Base-by-base conservation (phyloP, 352 stramenopile species). In the Phytophthora nicotianae region DNA sequence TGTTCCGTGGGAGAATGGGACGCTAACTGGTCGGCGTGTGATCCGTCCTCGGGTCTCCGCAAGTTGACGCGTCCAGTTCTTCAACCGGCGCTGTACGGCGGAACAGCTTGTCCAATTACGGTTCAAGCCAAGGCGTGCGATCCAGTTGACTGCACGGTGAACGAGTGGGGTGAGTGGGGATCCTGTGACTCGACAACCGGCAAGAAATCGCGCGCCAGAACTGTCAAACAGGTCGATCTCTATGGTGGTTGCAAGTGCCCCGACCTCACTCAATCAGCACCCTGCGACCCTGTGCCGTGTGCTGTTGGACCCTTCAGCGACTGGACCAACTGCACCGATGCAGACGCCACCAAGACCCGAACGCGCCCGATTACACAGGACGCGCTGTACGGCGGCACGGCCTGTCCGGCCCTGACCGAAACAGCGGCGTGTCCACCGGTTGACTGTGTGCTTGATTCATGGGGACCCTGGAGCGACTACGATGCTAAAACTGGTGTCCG, bases 221-320 rank as follows among this genome's bases (percentile, higher is more conserved):
- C 5, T 3, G 71, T 91, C 33, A 56, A 72, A 8, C 77, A 77
- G 35, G 3, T 50, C 1, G 78, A 84, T 52, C 51, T 84, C 43
- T 89, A 89, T 41, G 82, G 82, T 7, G 82, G 82, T 11, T 64
- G 59, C 7, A 59, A 61, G 42, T 91, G 82, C 24, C 78, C 74
- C 1, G 16, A 50, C 2, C 73, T 91, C n/a, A 67, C 49, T 0
- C 61, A 89, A 6, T 43, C 62, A 1, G 66, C 54, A 0, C 45
- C 41, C 10, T 91, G 82, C n/a, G 79, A 89, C 42, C 65, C 76
- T 0, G 57, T 87, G 7, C 32, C 71, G 1, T 91, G 82, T 27
- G 57, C 42, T 0, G 50, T 86, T 32, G 75, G 67, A 9, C 58
- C 62, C 10, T 89, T 71, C 46, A 70, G 63, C 26, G 74, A 85